Evolutionary conservation across 1,284 basidiomycete genomes (phyloP), one percentile per base, ranked within the genome.

Genomic region (Inonotus obliquus): DNA sequence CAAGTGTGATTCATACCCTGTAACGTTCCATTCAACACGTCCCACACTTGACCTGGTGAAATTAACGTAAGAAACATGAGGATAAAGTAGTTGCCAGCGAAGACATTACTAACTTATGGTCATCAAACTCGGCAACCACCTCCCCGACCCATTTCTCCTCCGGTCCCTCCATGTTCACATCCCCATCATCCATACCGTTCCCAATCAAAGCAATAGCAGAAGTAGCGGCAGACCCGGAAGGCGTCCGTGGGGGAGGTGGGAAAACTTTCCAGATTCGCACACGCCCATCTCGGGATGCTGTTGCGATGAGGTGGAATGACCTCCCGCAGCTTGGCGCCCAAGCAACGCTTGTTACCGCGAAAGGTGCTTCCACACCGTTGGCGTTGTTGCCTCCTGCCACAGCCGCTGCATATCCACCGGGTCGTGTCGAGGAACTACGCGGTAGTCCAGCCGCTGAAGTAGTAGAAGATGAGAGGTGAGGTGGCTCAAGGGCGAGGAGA

Each of bases 281-380:
- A 45, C 83, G 82, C 0, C 94, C 93, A 70, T 96, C 94, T 44
- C 93, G 79, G 41, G 86, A 81, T 5, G 94, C 95, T 0, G 93
- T 92, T 1, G 95, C 95, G 65, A 97, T 80, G 51, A 96, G 85
- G 69, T 97, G 95, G 73, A 94, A 96, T 1, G 91, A 91, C 23
- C 94, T 81, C 1, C 95, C 95, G 67, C 92, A 96, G 0, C 88
- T 89, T 0, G 95, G 92, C 1, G 95, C 93, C 94, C 94, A 98
- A 4, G 92, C 80, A 47, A 97, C 82, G 27, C 86, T 86, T 0
- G 89, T 91, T 57, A 95, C 82, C 1, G 93, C 82, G 57, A 77
- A 84, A 2, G 80, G 72, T 4, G 78, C 76, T 41, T 78, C 61
- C 6, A 19, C 32, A 35, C 35, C 23, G 27, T 39, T 48, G 21